These are phyloP conservation scores for Nakazawaea laoshanensis DNA, from an alignment of 805 yeast species.

Conservation along the genomic window DNA sequence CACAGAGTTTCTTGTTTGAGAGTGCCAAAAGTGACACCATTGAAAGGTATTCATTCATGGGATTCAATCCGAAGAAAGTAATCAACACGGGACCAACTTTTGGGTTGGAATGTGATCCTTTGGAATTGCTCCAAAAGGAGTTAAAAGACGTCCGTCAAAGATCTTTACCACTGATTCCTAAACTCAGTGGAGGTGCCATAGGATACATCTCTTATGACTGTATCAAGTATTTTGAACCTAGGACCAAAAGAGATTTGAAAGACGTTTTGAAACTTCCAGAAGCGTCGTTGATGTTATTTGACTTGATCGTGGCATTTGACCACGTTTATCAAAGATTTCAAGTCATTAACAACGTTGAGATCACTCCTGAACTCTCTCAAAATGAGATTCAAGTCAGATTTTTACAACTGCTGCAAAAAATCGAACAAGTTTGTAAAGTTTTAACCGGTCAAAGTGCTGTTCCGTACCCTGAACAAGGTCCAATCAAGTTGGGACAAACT, in stretches of 20 bases:
- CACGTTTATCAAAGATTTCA: conserved; percentile 92
- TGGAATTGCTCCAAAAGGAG: conserved; percentile 66
- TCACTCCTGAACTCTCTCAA: conserved; percentile 24
- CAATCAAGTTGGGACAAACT: conserved; percentile 55
- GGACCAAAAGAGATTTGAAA: conserved; percentile 62
- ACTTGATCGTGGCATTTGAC: conserved; percentile 85
- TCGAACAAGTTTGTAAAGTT: conserved; percentile 42
- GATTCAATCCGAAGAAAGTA: conserved; percentile 73
- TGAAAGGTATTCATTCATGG: conserved; percentile 88
- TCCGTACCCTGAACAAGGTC: conserved; percentile 68
- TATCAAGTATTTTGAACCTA: conserved; percentile 93
- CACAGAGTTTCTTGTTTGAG: conserved; percentile 77
- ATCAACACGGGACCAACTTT: conserved; percentile 73
- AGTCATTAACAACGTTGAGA: conserved; percentile 70
- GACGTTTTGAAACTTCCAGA: conserved; percentile 87
- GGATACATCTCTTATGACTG: conserved; percentile 97
- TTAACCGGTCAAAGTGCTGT: conserved; percentile 36
- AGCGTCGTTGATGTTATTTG: conserved; percentile 85
- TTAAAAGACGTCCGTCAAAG: conserved; percentile 59
- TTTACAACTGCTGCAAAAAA: conserved; percentile 44
- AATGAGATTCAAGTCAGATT: conserved; percentile 35
- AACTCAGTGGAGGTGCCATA: conserved; percentile 89
- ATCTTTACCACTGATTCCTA: conserved; percentile 74
- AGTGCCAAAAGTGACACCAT: conserved; percentile 81
- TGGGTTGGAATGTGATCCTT: conserved; percentile 70